Evolutionary conservation across 2,329 filamentous ascomycete species (phyloP), one percentile per base, ranked within the genome.

Genomic region (Myriosclerotinia scirpicola): DNA sequence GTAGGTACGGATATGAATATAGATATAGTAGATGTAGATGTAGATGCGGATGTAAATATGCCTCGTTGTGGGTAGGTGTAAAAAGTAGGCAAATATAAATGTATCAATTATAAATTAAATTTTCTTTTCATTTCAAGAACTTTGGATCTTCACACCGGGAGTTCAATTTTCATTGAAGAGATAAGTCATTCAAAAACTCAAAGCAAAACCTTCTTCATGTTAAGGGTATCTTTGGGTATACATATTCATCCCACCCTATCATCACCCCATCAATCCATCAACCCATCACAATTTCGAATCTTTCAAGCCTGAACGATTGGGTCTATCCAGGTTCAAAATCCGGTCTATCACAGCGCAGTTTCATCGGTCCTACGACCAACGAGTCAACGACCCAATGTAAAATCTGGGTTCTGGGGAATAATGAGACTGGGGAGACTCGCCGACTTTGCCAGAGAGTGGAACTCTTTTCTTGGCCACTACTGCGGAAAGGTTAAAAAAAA

Each of bases 331-430:
- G 59, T 40, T 38, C 42, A 22, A 26, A 34, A 46, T 20, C 17
- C 34, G 17, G 44, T 36, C 30, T n/a, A 62, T 62, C 59, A 54
- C 59, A 30, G 17, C 38, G 38, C 44, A 36, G 30, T 50, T 60
- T 48, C 44, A 50, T 38, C 59, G 59, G 59, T 53, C 46, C 59
- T 62, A 62, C 59, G 46, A 53, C 9, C 42, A n/a, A 52, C 46
- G 36, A 62, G 34, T 46, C 46, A 62, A 62, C 46, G 36, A 62
- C 46, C 59, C 46, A 62, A 62, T 34, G 59, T 53, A 62, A 40
- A 34, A 40, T 53, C 46, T 54, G 48, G 44, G n/a, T 62, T 62
- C 59, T 62, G 48, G 59, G 59, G 48, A 42, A 62, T 42, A 40
- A 40, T 26, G 26, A 26, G 26, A 26, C 26, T 26, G 26, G 26